Evolutionary conservation across 768 basidiomycete species (phyloP), one percentile per base, ranked within the genome.

Genomic region (Termitomyces sp.): DNA sequence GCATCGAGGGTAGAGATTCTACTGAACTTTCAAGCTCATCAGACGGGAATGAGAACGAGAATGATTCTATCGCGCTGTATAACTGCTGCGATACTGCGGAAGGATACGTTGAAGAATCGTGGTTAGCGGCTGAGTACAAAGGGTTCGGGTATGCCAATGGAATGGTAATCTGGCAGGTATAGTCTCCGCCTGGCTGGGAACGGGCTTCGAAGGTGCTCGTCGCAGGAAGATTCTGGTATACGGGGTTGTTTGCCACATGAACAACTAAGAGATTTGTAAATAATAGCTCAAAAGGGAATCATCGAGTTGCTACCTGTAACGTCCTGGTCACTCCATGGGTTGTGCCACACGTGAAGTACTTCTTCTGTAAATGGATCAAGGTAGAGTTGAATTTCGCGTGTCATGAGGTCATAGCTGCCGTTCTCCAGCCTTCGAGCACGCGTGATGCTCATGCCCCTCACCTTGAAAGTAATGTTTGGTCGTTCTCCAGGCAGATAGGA

Each of bases 141-240:
- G 64, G 66, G 40, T 67, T 65, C 13, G 66, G 66, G 43, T 67
- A 67, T 33, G 64, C 57, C 14, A 67, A 54, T 18, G 64, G 64
- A 14, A 67, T 63, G 35, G 55, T 40, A 7, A 66, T 9, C n/a
- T 57, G 59, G 33, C 63, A 60, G 1, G 63, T 57, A 55, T 63
- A 67, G 8, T 50, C 58, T 14, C 66, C 63, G 2, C 66, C 63
- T 12, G 66, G 61, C 16, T 50, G 59, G 8, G 58, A 20, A n/a
- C 53, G 63, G 2, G 64, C 66, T 13, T 52, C 55, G 23, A 60
- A 63, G 3, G 53, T 6, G n/a, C 44, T 57, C 13, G 23, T 26
- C 3, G 61, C 23, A 7, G 66, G 59, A 36, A 67, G 56, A 32
- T 48, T 64, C 49, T 67, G 66, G 38, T 67, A 65, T 2, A 65